Conservation (phyloP, 495 filamentous ascomycete species). For the Penicillium herquei region DNA sequence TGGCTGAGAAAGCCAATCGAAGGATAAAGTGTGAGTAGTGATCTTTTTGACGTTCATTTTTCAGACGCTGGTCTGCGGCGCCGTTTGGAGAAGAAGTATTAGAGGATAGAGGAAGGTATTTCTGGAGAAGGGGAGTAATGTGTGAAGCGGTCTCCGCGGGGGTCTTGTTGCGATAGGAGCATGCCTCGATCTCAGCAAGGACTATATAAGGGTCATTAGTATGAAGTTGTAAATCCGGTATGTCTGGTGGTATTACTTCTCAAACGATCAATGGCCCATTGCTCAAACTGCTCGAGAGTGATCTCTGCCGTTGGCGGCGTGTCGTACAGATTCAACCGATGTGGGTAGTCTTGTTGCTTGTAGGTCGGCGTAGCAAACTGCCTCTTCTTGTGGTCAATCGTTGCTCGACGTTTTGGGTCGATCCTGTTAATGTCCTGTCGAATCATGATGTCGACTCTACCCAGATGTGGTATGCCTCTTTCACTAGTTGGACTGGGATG, state of each 20-base stretch:
- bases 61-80: slow-evolving; percentile 47
- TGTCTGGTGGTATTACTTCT: slow-evolving; percentile 51
- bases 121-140: slow-evolving; percentile 77
- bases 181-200: slow-evolving; percentile 92
- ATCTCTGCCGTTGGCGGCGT: slow-evolving; percentile 89
- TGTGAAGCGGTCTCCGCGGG: slow-evolving; percentile 72
- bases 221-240: neutral
- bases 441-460: slow-evolving; percentile 56
- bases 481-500: neutral
- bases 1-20: slow-evolving; percentile 85
- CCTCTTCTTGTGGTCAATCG: slow-evolving; percentile 74
- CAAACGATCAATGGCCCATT: slow-evolving; percentile 97
- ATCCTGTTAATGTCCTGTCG: slow-evolving; percentile 70
- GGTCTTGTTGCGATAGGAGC: slow-evolving; percentile 88
- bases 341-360: slow-evolving; percentile 72
- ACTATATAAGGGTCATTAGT: slow-evolving; percentile 50
- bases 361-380: slow-evolving; percentile 76
- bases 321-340: slow-evolving; percentile 90
- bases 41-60: slow-evolving; percentile 84
- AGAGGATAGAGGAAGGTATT: slow-evolving; percentile 79
- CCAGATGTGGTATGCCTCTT: neutral
- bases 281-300: slow-evolving; percentile 95
- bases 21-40: slow-evolving; percentile 99
- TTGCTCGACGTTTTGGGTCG: slow-evolving; percentile 74
- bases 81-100: slow-evolving; percentile 63